Evolutionary conservation across 371 early-diverging fungal species (phyloP).

Genomic region (Mucor piriformis): DNA sequence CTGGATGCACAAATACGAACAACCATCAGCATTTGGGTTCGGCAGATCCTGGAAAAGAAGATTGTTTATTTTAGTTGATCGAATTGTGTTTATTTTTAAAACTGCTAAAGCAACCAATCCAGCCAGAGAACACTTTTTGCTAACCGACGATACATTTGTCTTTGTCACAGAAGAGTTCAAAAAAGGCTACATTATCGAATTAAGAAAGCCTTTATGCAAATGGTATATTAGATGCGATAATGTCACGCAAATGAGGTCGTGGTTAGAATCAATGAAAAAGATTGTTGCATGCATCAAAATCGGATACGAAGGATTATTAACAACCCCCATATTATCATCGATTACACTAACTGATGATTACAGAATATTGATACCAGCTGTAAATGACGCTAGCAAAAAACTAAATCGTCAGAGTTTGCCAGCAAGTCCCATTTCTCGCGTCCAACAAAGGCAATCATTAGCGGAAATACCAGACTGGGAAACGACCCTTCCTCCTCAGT

Average conservation of each 20-base stretch:
- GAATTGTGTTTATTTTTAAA: slow-evolving; percentile 41
- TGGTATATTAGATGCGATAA: slow-evolving; percentile 49
- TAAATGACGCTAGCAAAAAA: not conserved
- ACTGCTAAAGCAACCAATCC: slow-evolving; percentile 36
- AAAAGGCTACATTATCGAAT: slow-evolving; percentile 43
- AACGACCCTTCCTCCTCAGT: slow-evolving; percentile 38
- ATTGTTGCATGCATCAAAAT: slow-evolving; percentile 43
- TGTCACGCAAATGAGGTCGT: slow-evolving; percentile 35
- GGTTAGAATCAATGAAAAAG: slow-evolving; percentile 49
- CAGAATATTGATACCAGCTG: slow-evolving; percentile 25
- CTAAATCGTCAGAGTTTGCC: slow-evolving; percentile 17
- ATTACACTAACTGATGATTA: slow-evolving; percentile 38
- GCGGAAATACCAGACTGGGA: slow-evolving; percentile 48
- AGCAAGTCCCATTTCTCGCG: slow-evolving; percentile 30
- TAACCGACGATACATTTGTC: slow-evolving; percentile 47
- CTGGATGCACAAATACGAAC: slow-evolving; percentile 42
- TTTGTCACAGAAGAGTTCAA: slow-evolving; percentile 53
- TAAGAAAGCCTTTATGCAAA: slow-evolving; percentile 42
- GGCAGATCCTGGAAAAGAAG: slow-evolving; percentile 47
- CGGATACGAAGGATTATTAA: slow-evolving; percentile 32
- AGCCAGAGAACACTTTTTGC: slow-evolving; percentile 41
- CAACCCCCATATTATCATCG: slow-evolving; percentile 18
- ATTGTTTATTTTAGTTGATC: slow-evolving; percentile 33
- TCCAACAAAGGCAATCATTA: slow-evolving; percentile 39
- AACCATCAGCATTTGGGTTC: slow-evolving; percentile 35